Conservation (phyloP, 1,139 yeast genomes). For the Yamadazyma friedrichii region DNA sequence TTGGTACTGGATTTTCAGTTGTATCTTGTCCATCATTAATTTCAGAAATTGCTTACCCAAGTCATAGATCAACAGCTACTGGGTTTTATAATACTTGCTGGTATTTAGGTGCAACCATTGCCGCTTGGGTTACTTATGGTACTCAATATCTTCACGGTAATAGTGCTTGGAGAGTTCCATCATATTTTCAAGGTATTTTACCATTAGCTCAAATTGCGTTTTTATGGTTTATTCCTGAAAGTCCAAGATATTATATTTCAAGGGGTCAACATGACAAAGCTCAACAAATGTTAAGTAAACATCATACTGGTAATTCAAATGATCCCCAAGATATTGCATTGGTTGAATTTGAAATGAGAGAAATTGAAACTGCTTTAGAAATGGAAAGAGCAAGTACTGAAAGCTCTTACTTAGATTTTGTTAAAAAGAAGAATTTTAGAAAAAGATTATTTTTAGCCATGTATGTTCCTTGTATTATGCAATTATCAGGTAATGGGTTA, state of each 20-base stretch:
- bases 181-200: slow-evolving; percentile 42
- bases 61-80: slow-evolving; percentile 46
- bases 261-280: slow-evolving; percentile 39
- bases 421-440: slow-evolving; percentile 37
- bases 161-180: slow-evolving; percentile 45
- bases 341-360: slow-evolving; percentile 45
- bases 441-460: slow-evolving; percentile 39
- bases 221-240: slow-evolving; percentile 43
- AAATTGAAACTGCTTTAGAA: slow-evolving; percentile 41
- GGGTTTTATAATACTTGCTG: slow-evolving; percentile 49
- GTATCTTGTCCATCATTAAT: slow-evolving; percentile 39
- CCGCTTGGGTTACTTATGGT: slow-evolving; percentile 55
- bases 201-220: slow-evolving; percentile 26
- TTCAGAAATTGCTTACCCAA: slow-evolving; percentile 46
- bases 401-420: slow-evolving; percentile 35
- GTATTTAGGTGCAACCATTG: slow-evolving; percentile 53
- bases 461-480: slow-evolving; percentile 39
- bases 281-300: slow-evolving; percentile 38
- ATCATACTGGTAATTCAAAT: slow-evolving; percentile 37
- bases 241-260: slow-evolving; percentile 44
- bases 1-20: slow-evolving; percentile 35
- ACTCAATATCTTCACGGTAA: slow-evolving; percentile 24
- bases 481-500: slow-evolving; percentile 52
- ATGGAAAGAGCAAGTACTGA: slow-evolving; percentile 26
- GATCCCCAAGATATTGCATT: slow-evolving; percentile 30